Conservation (phyloP, 305 asterid species). For the Lippia alba region DNA sequence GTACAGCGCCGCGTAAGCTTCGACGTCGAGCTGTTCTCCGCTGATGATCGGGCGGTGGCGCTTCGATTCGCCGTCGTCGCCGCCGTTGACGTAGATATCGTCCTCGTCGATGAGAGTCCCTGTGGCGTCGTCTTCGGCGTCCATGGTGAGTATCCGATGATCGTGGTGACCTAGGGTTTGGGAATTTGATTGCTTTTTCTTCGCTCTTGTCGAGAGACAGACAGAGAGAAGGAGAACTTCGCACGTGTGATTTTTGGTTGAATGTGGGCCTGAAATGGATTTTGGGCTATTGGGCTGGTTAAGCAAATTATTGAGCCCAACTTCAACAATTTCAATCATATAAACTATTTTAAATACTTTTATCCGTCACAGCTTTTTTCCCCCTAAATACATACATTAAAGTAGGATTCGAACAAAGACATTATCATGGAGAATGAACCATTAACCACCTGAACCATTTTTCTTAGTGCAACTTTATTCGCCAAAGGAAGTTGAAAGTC, state of each 20-base stretch:
- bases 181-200: conserved; percentile 1
- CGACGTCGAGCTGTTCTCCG: conserved; percentile 88
- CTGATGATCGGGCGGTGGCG: conserved; percentile 84
- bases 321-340: no score
- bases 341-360: no score
- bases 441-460: no score
- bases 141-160: conserved; percentile 51
- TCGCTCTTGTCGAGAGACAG: conserved; percentile 12
- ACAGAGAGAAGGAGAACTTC: conserved; percentile 7
- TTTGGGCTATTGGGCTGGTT: background rate
- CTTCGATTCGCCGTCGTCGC: conserved; percentile 44
- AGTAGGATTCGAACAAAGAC: no score
- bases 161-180: conserved; percentile 42
- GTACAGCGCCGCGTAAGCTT: conserved; percentile 91
- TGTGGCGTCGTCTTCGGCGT: conserved; percentile 64
- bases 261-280: background rate
- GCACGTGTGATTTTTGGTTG: conserved; percentile 17
- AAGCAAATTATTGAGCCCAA: background rate
- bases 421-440: no score
- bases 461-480: no score
- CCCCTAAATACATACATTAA: no score
- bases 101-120: conserved; percentile 66
- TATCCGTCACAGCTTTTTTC: no score
- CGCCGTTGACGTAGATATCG: conserved; percentile 69
- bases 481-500: no score